Conservation (phyloP, 495 filamentous ascomycete species). For the Tuber borchii region DNA sequence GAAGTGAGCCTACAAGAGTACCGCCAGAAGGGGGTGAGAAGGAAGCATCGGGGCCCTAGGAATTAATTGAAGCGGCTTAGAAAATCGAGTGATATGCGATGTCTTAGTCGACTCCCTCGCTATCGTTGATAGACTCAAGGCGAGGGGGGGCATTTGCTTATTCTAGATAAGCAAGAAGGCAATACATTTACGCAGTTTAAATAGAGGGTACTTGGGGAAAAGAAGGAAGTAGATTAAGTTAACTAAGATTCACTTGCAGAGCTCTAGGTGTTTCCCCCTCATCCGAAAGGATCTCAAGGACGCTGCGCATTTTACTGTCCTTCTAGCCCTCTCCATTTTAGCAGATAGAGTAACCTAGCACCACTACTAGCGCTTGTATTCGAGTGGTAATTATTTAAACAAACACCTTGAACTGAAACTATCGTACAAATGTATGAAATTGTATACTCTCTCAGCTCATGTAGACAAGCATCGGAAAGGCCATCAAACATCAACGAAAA, state of each 20-base stretch:
- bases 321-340: not conserved
- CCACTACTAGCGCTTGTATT: not conserved
- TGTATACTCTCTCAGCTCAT: not conserved
- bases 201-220: not conserved
- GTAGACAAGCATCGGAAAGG: not conserved
- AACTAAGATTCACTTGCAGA: not conserved
- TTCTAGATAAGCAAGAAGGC: not conserved
- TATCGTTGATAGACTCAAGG: not conserved
- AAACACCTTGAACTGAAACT: constrained; percentile 1
- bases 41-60: no score
- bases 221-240: not conserved
- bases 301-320: not conserved
- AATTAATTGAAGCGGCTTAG: not conserved
- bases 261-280: not conserved
- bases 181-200: not conserved
- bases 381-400: not conserved
- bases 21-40: no score
- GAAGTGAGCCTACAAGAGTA: no score
- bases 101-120: not conserved
- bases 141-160: not conserved
- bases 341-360: not conserved
- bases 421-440: not conserved
- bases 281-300: not conserved
- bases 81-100: not conserved
- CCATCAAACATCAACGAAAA: not conserved